Evolutionary conservation across 495 filamentous ascomycete genomes (phyloP).

Genomic region (Parathielavia hyrcaniae): DNA sequence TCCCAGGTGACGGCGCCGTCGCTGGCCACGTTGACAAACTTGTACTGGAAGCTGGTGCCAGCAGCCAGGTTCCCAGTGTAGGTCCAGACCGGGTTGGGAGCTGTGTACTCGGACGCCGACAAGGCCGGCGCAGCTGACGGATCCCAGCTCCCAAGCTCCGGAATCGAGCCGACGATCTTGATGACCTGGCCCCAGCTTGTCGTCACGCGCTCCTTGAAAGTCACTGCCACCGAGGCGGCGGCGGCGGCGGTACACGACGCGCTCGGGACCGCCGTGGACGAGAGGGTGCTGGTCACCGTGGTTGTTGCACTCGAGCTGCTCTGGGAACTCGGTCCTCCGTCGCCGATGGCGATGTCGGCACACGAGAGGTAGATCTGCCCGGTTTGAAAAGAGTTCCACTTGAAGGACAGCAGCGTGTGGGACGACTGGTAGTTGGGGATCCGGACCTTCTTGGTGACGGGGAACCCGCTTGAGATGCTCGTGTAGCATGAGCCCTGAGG

Average conservation of each 20-base stretch:
- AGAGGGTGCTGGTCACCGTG: constrained; percentile 36
- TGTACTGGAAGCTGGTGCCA: constrained; percentile 57
- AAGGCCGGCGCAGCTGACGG: constrained; percentile 45
- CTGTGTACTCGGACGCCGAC: constrained; percentile 50
- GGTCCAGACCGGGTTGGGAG: constrained; percentile 52
- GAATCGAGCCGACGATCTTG: constrained; percentile 52
- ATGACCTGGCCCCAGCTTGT: constrained; percentile 55
- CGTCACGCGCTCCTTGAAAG: constrained; percentile 50
- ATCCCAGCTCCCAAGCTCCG: constrained; percentile 54
- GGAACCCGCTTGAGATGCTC: constrained; percentile 49
- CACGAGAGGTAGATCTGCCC: constrained; percentile 51
- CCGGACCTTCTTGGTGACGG: constrained; percentile 50
- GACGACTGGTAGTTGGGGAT: constrained; percentile 42
- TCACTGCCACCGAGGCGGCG: constrained; percentile 48
- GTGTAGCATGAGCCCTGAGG: constrained; percentile 45
- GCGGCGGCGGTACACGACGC: constrained; percentile 38
- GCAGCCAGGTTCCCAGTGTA: constrained; percentile 46
- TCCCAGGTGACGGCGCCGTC: constrained; percentile 58
- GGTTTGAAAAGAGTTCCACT: constrained; percentile 55
- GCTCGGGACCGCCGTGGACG: constrained; percentile 28
- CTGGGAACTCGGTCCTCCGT: constrained; percentile 29
- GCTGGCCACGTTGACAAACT: constrained; percentile 56
- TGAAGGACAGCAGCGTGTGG: constrained; percentile 50
- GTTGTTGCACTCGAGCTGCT: constrained; percentile 44
- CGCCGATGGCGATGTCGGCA: constrained; percentile 48